A percentile compares a stretch with the other conserved stretches of the same genome.
phyloP scores from a whole-genome alignment of 179 eudicot genomes.

The Heliamphora pulchella region DNA sequence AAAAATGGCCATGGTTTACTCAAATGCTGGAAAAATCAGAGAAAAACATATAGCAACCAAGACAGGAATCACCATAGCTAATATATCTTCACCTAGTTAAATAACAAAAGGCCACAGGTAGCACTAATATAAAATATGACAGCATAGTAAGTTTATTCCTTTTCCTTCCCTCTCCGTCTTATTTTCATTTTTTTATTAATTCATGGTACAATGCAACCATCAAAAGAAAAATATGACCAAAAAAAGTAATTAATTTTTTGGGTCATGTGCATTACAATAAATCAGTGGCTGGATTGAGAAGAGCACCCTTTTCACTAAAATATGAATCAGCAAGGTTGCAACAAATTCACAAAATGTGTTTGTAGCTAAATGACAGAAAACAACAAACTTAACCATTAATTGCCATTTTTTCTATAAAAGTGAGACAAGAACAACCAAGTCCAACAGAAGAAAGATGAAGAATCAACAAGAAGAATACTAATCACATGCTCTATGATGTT shows the following conservation, averaged over 20 bases:
- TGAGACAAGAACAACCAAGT: neutral
- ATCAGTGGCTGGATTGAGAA: neutral
- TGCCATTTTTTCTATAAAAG: neutral
- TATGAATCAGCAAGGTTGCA: conserved; percentile 2
- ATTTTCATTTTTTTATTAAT: neutral
- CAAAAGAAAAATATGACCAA: neutral
- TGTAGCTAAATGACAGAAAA: neutral
- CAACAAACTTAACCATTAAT: neutral
- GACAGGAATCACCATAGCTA: neutral
- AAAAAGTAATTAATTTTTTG: neutral
- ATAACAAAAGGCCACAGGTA: neutral
- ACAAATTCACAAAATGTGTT: neutral
- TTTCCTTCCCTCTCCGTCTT: neutral
- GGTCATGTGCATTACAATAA: neutral
- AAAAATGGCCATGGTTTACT: neutral
- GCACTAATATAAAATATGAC: neutral
- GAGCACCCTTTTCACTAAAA: neutral
- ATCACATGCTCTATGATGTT: neutral
- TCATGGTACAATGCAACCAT: neutral
- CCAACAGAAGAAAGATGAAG: neutral
- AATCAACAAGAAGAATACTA: neutral
- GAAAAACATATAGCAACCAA: neutral
- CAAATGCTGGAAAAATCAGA: neutral
- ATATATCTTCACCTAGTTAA: neutral
- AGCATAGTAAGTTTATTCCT: neutral